phyloP scores from a whole-genome alignment of 352 stramenopile species.

The Pythium grandisporangium region DNA sequence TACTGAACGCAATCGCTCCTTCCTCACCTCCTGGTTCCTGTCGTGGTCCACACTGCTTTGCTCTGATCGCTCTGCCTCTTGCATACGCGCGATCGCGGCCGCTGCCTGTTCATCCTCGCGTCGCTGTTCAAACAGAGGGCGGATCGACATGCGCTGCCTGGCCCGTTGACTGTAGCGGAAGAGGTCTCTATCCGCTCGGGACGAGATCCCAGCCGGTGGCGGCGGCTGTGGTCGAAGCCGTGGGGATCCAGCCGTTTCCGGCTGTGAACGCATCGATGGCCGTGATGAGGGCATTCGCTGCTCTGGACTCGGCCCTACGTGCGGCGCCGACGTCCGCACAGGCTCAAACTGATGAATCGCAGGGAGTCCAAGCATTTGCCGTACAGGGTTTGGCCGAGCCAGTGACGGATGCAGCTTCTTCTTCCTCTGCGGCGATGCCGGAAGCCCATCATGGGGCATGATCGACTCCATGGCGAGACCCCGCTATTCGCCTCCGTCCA shows the following conservation, averaged over 20 bases:
- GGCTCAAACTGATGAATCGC: conserved; percentile 59
- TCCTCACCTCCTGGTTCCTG: background rate
- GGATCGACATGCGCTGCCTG: conserved; percentile 56
- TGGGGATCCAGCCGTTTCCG: too few relatives aligned
- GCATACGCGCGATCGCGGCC: too few relatives aligned
- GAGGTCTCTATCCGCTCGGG: conserved; percentile 42
- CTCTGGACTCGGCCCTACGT: conserved; percentile 1
- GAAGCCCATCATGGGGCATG: too few relatives aligned
- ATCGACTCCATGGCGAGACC: too few relatives aligned
- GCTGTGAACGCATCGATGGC: too few relatives aligned
- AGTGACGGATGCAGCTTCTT: background rate
- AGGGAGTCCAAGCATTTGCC: conserved; percentile 40
- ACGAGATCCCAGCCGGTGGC: conserved; percentile 21
- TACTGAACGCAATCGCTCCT: background rate
- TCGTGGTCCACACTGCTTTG: too few relatives aligned
- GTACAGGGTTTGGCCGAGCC: conserved; percentile 16
- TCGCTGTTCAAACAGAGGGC: conserved; percentile 56
- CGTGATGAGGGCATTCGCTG: too few relatives aligned
- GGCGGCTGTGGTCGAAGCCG: conserved; percentile 25
- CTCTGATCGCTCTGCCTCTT: conserved; percentile 22
- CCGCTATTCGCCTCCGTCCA: too few relatives aligned
- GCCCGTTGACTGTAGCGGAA: conserved; percentile 47
- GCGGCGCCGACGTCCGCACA: conserved; percentile 28
- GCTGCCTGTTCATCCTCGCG: too few relatives aligned
- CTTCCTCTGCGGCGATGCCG: too few relatives aligned